These are phyloP conservation scores for Claviceps fusiformis DNA, from an alignment of 2,329 filamentous ascomycete genomes.

Conservation along the genomic window DNA sequence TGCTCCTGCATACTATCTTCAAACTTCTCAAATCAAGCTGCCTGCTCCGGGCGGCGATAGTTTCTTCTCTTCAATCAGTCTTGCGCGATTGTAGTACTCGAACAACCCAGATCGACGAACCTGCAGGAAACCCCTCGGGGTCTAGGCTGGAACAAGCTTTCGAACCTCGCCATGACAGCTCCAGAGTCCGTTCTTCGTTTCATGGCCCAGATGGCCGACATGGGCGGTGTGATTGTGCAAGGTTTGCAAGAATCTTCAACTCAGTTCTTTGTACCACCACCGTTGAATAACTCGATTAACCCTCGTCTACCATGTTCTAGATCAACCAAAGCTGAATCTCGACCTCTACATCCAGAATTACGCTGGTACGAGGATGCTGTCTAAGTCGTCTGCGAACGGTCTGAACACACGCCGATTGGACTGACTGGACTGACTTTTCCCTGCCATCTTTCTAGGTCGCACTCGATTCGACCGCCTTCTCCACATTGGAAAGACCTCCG, in stretches of 20 bases:
- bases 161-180: slow-evolving; percentile 21
- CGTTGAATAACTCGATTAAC: neutral
- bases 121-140: neutral
- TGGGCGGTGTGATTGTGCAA: slow-evolving; percentile 33
- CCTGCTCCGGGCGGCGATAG: neutral
- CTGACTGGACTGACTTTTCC: neutral
- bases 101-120: neutral
- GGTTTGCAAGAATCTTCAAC: slow-evolving; percentile 19
- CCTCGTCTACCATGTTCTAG: slow-evolving; percentile 26
- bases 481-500: slow-evolving; percentile 67
- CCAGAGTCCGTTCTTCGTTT: slow-evolving; percentile 23
- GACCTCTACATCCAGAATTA: slow-evolving; percentile 89
- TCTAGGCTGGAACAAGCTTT: neutral
- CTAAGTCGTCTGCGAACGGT: neutral
- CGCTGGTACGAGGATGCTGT: slow-evolving; percentile 42
- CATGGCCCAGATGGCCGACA: slow-evolving; percentile 32
- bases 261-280: neutral
- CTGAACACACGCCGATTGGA: neutral
- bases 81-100: neutral
- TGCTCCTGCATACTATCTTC: neutral
- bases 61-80: neutral
- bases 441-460: slow-evolving; percentile 40
- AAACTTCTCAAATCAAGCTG: neutral
- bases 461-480: slow-evolving; percentile 71
- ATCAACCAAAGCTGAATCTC: slow-evolving; percentile 76